Base-by-base conservation (phyloP, 2,329 filamentous ascomycete species). In the Neodidymelliopsis sp. region DNA sequence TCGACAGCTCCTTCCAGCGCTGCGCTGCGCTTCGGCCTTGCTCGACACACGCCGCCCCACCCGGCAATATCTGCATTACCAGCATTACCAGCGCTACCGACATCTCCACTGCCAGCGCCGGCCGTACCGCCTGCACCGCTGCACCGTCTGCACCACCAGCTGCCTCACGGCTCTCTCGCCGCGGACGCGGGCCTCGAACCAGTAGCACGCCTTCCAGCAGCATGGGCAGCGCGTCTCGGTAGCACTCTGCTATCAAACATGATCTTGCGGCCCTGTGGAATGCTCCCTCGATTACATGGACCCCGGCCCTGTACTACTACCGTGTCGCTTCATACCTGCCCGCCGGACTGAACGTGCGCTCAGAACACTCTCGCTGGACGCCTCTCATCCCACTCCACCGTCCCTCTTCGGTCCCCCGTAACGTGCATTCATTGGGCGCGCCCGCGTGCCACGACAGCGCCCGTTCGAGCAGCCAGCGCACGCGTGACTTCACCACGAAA, bases 401-500 rank as follows among this genome's bases (percentile, higher is more conserved):
- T 16, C 27, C 49, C 61, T 48, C 28, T 42, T 45, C 34, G 48
- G 23, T 31, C 41, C 42, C 56, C 60, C 56, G 47, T 54, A 49
- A 56, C 49, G 57, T 54, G 12, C 49, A 41, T 40, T 53, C 65
- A 69, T 64, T 67, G 63, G 61, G 62, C 27, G 50, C 59, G 52
- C 53, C 55, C 45, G 36, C 35, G 70, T 73, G 62, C 49, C 66
- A 74, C 71, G 23, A 56, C 70, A 72, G 68, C 59, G 40, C 60
- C 64, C 62, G 57, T 66, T 63, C 60, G 56, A 66, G 56, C 64
- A 67, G 67, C 65, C 66, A 69, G 48, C 65, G 60, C 70, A 73
- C 71, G 71, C 71, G 69, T 74, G 70, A 73, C 71, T 65, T 67
- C 67, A 64, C 56, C 64, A 61, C 63, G 58, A 74, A 72, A 73